Base-by-base conservation (phyloP, 768 basidiomycete species). In the Cystoderma amianthinum region DNA sequence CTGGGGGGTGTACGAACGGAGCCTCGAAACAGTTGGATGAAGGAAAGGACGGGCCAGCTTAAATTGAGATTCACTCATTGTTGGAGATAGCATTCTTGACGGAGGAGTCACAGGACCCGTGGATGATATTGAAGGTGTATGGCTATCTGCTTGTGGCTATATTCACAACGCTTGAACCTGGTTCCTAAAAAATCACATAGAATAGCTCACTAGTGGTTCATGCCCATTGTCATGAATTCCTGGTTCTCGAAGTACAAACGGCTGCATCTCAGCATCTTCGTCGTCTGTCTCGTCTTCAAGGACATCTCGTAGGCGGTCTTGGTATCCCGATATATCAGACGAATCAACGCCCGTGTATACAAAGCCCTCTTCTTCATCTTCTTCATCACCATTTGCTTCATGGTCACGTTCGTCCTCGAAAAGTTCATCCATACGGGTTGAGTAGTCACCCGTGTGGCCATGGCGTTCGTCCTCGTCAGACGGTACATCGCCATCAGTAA, bases 1-100 rank as follows among this genome's bases (percentile, higher is more conserved):
- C 18, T 68, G 71, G 10, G 80, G 77, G 4, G 72, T 69, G 51
- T 71, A 71, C 10, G 89, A 87, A 32, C 87, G 84, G 32, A 88
- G 73, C n/a, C 87, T 75, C 20, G 87, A 91, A 4, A 87, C 74
- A n/a, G 69, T 74, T 3, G 84, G 83, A 50, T 85, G 80, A 15
- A 87, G 57, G 56, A 82, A 87, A 10, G 80, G 73, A 28, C 73
- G 70, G 3, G 74, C 62, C 7, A 71, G 54, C 46, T 63, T 71
- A 13, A 66, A 58, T 19, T 64, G 59, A 10, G 53, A 54, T 2
- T 58, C 57, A 25, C 48, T 59, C 23, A 50, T 50, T 32, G 45
- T 52, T 15, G 68, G 68, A n/a, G 69, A 67, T 9, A 53, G 58
- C 22, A 67, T 48, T 32, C 59, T 57, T 15, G 56, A 58, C 22